phyloP scores from a whole-genome alignment of 2,329 filamentous ascomycete species.

The Trichoderma atrobrunneum region DNA sequence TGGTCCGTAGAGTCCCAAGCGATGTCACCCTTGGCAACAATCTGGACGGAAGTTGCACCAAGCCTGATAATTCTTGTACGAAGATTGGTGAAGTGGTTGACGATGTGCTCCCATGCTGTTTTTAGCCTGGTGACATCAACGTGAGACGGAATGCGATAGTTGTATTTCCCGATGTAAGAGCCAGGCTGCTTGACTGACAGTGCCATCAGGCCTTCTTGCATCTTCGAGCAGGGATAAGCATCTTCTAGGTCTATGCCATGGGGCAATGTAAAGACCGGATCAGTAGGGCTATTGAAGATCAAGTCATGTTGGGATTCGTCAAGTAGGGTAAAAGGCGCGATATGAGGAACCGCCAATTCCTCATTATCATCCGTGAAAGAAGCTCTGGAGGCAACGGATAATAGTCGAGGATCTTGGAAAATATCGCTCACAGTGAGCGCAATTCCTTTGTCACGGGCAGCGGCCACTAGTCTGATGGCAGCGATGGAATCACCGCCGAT shows the following conservation, averaged over 20 bases:
- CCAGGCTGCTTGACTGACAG: not conserved
- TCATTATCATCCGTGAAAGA: not conserved
- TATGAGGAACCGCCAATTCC: not conserved
- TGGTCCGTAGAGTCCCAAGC: not conserved
- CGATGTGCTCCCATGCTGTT: not conserved
- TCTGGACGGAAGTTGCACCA: not conserved
- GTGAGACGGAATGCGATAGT: not conserved
- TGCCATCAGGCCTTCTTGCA: not conserved
- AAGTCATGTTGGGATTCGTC: not conserved
- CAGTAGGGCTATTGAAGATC: not conserved
- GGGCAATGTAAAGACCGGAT: not conserved
- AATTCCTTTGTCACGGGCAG: not conserved
- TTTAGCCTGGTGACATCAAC: not conserved
- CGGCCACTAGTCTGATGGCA: constrained; percentile 14
- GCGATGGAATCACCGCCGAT: constrained; percentile 43
- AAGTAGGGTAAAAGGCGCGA: not conserved
- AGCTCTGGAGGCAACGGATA: not conserved
- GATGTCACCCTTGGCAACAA: not conserved
- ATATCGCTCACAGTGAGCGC: not conserved
- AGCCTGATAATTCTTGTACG: not conserved
- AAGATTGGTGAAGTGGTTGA: not conserved
- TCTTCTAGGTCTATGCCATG: not conserved
- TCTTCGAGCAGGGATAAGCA: not conserved
- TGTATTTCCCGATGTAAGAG: not conserved
- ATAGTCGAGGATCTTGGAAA: not conserved